Evolutionary conservation across 192 early-diverging fungal species (phyloP), one percentile per base, ranked within the genome.

Genomic region (Coemansia sp.): DNA sequence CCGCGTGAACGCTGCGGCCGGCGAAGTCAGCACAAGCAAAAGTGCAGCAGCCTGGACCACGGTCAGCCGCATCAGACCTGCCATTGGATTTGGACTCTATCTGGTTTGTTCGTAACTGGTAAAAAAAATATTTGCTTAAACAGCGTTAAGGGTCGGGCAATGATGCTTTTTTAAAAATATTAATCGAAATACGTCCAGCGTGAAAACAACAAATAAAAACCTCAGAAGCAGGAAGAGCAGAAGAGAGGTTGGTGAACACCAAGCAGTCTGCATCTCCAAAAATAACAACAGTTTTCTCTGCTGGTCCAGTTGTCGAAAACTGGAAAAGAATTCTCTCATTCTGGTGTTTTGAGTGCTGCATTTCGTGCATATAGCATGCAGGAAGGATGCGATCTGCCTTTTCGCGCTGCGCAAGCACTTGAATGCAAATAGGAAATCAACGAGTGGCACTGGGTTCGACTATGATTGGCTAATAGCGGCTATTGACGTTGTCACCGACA

Each of bases 1-100:
- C 8, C 53, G 58, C 7, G 70, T 65, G 50, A 58, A 76, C 11
- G 66, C 73, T 3, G 27, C 21, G 10, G 49, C 49, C 4, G 54
- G 32, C 12, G 62, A 28, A 6, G 48, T 25, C 18, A 62, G 19
- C 0, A 33, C 43, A 28, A 62, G 24, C 5, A 63, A 12, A 11
- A 62, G 42, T 25, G 45, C 28, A 24, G 30, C 56, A 12, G 58
- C 50, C 44, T 46, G 38, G n/a, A 31, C 19, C 29, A 57, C 24
- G 54, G 21, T 23, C 10, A 31, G 21, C 52, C 52, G 52, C 33
- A 2, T 35, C 19, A 23, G 21, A 22, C n/a, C 35, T 33, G 21
- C n/a, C 32, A 54, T 54, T 35, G 44, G 11, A 16, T 11, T 16
- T 38, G 14, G 11, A 38, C 11, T 38, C 11, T 38, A 4, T 38